phyloP scores from a whole-genome alignment of 2,329 filamentous ascomycete genomes.

The Penicillium sp. region DNA sequence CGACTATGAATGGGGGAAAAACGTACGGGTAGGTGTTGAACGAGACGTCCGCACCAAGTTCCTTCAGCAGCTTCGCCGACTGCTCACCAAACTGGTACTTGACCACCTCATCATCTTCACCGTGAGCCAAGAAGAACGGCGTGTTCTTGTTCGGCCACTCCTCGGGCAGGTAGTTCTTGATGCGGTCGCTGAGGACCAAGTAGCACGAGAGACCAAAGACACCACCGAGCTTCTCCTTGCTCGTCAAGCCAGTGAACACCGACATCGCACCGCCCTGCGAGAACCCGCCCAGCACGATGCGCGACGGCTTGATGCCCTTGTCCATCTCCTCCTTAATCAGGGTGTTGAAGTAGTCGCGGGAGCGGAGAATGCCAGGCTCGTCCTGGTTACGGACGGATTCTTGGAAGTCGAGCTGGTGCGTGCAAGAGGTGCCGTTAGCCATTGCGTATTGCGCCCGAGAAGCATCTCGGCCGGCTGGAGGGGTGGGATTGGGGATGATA shows the following conservation, averaged over 20 bases:
- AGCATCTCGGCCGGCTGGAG: too few species aligned
- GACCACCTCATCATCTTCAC: constrained; percentile 72
- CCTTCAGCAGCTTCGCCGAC: constrained; percentile 65
- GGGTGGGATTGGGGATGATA: not conserved
- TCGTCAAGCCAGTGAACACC: constrained; percentile 74
- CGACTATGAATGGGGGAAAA: constrained; percentile 1
- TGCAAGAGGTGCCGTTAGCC: too few species aligned
- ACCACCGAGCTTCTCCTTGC: constrained; percentile 72
- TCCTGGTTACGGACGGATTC: constrained; percentile 45
- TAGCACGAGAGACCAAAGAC: constrained; percentile 84
- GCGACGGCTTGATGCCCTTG: constrained; percentile 73
- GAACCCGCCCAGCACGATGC: constrained; percentile 71
- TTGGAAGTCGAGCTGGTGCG: constrained; percentile 39
- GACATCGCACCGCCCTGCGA: constrained; percentile 82
- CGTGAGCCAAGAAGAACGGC: constrained; percentile 85
- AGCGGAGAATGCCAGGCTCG: constrained; percentile 69
- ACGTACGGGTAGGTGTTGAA: constrained; percentile 73
- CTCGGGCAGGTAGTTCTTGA: constrained; percentile 57
- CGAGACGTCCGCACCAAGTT: constrained; percentile 68
- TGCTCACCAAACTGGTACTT: constrained; percentile 64
- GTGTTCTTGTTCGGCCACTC: constrained; percentile 67
- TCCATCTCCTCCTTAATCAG: constrained; percentile 79
- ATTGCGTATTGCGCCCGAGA: too few species aligned
- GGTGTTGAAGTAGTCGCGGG: constrained; percentile 70
- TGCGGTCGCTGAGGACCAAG: constrained; percentile 65